phyloP scores from a whole-genome alignment of 192 early-diverging fungal species.

The Geranomyces variabilis region DNA sequence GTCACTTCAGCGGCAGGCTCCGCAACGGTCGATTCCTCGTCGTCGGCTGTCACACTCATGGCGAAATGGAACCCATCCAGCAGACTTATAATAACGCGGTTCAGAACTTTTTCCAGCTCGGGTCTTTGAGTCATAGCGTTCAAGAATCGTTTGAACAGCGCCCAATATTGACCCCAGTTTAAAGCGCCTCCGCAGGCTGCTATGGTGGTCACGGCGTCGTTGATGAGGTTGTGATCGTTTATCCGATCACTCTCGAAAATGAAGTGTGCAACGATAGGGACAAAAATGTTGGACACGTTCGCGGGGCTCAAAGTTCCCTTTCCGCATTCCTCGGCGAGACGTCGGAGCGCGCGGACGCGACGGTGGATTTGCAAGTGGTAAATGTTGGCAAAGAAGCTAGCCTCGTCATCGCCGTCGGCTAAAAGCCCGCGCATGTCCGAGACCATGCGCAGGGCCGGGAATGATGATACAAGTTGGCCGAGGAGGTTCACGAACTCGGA shows the following conservation, averaged over 20 bases:
- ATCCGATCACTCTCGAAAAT: conserved; percentile 74
- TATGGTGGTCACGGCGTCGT: conserved; percentile 80
- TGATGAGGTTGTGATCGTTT: conserved; percentile 75
- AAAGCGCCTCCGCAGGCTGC: conserved; percentile 70
- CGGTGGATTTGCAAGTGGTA: conserved; percentile 95
- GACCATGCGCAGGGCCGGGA: conserved; percentile 63
- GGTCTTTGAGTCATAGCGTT: conserved; percentile 64
- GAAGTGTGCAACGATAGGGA: conserved; percentile 87
- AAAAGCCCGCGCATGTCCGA: conserved; percentile 66
- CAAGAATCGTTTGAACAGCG: conserved; percentile 73
- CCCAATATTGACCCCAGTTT: conserved; percentile 86
- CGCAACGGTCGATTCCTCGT: not conserved
- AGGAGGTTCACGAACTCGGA: conserved; percentile 72
- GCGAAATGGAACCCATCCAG: conserved; percentile 90
- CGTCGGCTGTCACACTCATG: not conserved
- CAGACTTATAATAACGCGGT: conserved; percentile 77
- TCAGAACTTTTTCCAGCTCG: conserved; percentile 79
- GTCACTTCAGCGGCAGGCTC: not conserved
- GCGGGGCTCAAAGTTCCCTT: conserved; percentile 50
- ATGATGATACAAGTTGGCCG: conserved; percentile 62
- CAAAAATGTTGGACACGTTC: conserved; percentile 71
- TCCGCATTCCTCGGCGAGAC: conserved; percentile 58
- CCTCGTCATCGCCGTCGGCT: conserved; percentile 81
- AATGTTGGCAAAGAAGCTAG: conserved; percentile 94
- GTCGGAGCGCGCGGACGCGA: conserved; percentile 78